A percentile compares a stretch with the other conserved stretches of the same genome.
phyloP scores from a whole-genome alignment of 176 grass and related monocot species.

The Eremochloa ophiuroides region DNA sequence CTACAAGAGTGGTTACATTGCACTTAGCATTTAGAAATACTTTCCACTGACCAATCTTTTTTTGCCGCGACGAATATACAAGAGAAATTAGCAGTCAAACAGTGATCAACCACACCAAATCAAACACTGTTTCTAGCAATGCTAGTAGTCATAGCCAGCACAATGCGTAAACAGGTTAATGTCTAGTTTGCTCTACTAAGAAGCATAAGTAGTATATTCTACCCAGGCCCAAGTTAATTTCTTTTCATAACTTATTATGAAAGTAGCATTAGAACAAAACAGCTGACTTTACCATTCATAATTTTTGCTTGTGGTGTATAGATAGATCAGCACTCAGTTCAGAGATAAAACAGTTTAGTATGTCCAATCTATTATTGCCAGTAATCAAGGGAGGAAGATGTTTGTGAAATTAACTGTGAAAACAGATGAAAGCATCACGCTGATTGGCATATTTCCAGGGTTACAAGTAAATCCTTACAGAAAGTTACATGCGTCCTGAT shows the following conservation, averaged over 20 bases:
- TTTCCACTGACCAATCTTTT: background rate
- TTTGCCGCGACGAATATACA: background rate
- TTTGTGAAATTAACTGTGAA: background rate
- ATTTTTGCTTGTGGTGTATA: background rate
- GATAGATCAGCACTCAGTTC: background rate
- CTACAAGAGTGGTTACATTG: background rate
- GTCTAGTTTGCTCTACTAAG: background rate
- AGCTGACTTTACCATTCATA: background rate
- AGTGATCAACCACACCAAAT: background rate
- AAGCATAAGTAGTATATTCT: background rate
- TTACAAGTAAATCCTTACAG: background rate
- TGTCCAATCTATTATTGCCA: background rate
- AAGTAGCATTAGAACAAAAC: background rate
- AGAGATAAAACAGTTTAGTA: background rate
- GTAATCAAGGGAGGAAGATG: background rate
- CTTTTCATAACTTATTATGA: background rate
- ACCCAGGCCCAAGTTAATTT: slow-evolving; percentile 6
- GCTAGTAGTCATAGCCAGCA: background rate
- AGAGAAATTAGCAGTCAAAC: background rate
- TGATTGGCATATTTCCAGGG: background rate
- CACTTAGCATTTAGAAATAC: background rate
- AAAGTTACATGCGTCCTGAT: background rate
- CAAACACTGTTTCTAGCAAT: background rate
- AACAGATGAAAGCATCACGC: background rate
- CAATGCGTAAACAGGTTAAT: background rate